These are phyloP conservation scores for Vachellia collinsii DNA, from an alignment of 306 rosid species.

Conservation along the genomic window DNA sequence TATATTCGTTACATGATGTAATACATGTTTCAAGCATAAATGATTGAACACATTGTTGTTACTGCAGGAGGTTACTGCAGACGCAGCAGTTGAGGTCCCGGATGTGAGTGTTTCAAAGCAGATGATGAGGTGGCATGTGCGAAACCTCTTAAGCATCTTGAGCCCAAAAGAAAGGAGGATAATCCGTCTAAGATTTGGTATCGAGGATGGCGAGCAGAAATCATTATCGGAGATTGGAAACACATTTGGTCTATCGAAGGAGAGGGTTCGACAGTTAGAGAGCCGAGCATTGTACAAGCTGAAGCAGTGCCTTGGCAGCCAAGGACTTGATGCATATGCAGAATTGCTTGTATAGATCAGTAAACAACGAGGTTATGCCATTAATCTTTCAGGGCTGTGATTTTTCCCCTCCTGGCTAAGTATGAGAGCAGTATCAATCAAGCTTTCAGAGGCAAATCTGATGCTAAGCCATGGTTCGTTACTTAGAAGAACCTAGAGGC, in stretches of 20 bases:
- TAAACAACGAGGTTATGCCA: slow-evolving; percentile 32
- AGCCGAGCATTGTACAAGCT: slow-evolving; percentile 70
- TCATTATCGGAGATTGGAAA: slow-evolving; percentile 67
- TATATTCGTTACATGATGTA: slow-evolving; percentile 4
- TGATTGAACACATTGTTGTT: background rate
- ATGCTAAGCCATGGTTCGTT: slow-evolving; percentile 20
- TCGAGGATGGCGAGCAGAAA: slow-evolving; percentile 67
- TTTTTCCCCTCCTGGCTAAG: slow-evolving; percentile 17
- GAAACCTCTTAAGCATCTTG: slow-evolving; percentile 60
- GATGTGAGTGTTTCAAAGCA: slow-evolving; percentile 63
- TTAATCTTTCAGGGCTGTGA: slow-evolving; percentile 19
- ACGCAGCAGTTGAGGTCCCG: slow-evolving; percentile 65
- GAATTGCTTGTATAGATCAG: slow-evolving; percentile 56
- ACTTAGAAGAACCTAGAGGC: background rate
- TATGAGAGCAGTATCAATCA: slow-evolving; percentile 26
- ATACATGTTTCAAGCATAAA: background rate
- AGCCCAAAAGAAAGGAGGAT: slow-evolving; percentile 68
- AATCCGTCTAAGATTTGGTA: slow-evolving; percentile 80
- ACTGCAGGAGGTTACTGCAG: slow-evolving; percentile 89
- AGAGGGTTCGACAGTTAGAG: slow-evolving; percentile 75
- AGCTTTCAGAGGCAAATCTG: slow-evolving; percentile 35
- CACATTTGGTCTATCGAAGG: slow-evolving; percentile 67
- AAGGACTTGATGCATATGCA: slow-evolving; percentile 71
- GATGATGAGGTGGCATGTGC: slow-evolving; percentile 79
- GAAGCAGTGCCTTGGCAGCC: slow-evolving; percentile 61